Base-by-base conservation (phyloP, 2,329 filamentous ascomycete species). In the Botryosphaeria dothidea region DNA sequence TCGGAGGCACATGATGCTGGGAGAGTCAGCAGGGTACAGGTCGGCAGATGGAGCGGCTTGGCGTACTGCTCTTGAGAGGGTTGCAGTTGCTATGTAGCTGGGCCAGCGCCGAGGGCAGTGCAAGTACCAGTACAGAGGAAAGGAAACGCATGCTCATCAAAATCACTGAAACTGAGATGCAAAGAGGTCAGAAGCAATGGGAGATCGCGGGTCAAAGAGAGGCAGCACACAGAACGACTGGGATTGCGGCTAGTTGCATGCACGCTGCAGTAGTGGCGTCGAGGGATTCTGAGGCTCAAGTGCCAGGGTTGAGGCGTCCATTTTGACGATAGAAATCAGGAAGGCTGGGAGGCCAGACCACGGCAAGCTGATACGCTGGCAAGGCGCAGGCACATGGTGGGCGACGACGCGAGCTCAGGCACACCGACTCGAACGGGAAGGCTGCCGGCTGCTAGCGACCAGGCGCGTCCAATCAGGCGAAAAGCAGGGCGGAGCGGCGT, bases 1-100 rank as follows among this genome's bases (percentile, higher is more conserved):
- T 79, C 72, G 23, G 71, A 36, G 49, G 76, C 71, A 65, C 77
- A 79, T 8, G 57, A 38, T 38, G 64, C 51, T 60, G 43, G n/a
- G n/a, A 31, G n/a, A 31, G 56, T 65, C 56, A 54, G 56, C 5
- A 9, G 21, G 66, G 68, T 52, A 71, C 71, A 43, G 66, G 57
- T 15, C 5, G 2, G 5, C 17, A 4, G 13, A 36, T 9, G 6
- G 25, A 8, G 19, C n/a, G 36, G 17, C 45, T 38, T n/a, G 48
- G 36, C 61, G n/a, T 65, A 65, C 63, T 21, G 8, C 48, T 65
- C 27, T 65, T 36, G 6, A 67, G 67, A 4, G 75, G 75, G 57
- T 77, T 69, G 67, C 75, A 77, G 45, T 72, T 68, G n/a, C 72
- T 73, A 65, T 70, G 75, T n/a, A 75, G 77, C 68, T 77, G 75